A percentile compares a stretch with the other conserved stretches of the same genome.
Conservation (phyloP, 2,329 filamentous ascomycete genomes). For the Aspergillus brasiliensis region DNA sequence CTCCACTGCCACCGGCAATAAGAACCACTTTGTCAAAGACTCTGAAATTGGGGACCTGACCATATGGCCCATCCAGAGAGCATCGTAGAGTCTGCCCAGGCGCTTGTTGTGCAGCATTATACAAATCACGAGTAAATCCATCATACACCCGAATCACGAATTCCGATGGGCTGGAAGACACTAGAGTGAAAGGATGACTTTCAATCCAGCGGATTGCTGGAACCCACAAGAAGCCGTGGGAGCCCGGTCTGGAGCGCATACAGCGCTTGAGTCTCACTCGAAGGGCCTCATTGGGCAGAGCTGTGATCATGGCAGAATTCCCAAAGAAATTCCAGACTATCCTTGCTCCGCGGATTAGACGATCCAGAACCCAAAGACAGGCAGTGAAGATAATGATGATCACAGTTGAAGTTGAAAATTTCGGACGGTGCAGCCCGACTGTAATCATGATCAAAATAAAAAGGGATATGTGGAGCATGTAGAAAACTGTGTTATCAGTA, state of each 20-base stretch:
- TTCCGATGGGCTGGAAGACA: background rate
- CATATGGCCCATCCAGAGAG: background rate
- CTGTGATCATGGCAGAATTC: background rate
- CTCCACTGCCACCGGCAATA: background rate
- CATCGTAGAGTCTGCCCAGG: background rate
- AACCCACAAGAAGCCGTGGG: conserved; percentile 2
- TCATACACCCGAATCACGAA: conserved; percentile 1
- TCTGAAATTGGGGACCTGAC: background rate
- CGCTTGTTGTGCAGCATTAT: background rate
- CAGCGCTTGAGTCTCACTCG: background rate
- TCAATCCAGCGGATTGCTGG: background rate
- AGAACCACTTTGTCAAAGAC: background rate
- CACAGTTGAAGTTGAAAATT: background rate
- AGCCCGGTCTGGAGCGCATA: background rate
- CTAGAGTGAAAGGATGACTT: background rate
- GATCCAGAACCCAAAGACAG: background rate
- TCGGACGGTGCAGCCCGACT: conserved; percentile 1
- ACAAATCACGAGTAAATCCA: conserved; percentile 2
- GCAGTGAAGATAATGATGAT: conserved; percentile 1
- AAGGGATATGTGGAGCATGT: background rate
- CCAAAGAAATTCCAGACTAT: background rate
- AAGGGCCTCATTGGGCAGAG: background rate
- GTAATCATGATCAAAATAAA: conserved; percentile 4
- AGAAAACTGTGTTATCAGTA: too few relatives aligned
- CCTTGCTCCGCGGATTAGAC: background rate